Evolutionary conservation across 1,284 basidiomycete genomes (phyloP), one percentile per base, ranked within the genome.

Genomic region (Cerioporus squamosus): DNA sequence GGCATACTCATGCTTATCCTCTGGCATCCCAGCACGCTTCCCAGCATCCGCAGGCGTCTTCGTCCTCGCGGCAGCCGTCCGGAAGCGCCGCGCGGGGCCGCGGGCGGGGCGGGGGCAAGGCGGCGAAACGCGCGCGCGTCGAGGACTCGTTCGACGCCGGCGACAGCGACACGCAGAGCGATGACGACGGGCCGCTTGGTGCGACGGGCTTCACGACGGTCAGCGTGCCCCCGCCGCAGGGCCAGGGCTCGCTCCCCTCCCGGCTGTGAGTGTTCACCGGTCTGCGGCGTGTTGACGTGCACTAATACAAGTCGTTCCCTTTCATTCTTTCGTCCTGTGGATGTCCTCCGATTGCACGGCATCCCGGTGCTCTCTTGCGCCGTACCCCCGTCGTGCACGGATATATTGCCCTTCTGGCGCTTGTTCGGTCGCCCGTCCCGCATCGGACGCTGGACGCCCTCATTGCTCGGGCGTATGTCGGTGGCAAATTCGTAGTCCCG

Each of bases 401-500:
- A 42, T 39, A 51, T 56, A 51, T 59, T 51, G 45, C 38, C 44
- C 22, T 44, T 17, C 46, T 50, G 63, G 57, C 60, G 57, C 42
- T 18, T 48, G 42, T 22, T 44, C 57, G 51, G 57, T 12, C 44
- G 12, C 42, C 29, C 47, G 53, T 31, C 31, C 59, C 62, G 47
- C 58, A 33, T 44, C n/a, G 43, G 52, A 24, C 49, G 38, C 39
- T 42, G 39, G 24, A 46, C 51, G 40, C 6, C n/a, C 45, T 23
- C 39, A 38, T 17, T 29, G 43, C 47, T 57, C 43, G n/a, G n/a
- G n/a, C n/a, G n/a, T n/a, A n/a, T n/a, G n/a, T n/a, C n/a, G 31
- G 42, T 45, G 33, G 63, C 39, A 33, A 48, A 55, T 44, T 24
- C 44, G 53, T 71, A 92, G 90, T 52, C 85, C 87, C 59, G 89